Percentiles rank a stretch among this genome's conserved stretches.
Conservation (phyloP, 2,329 filamentous ascomycete genomes). For the Scedosporium apiospermum region DNA sequence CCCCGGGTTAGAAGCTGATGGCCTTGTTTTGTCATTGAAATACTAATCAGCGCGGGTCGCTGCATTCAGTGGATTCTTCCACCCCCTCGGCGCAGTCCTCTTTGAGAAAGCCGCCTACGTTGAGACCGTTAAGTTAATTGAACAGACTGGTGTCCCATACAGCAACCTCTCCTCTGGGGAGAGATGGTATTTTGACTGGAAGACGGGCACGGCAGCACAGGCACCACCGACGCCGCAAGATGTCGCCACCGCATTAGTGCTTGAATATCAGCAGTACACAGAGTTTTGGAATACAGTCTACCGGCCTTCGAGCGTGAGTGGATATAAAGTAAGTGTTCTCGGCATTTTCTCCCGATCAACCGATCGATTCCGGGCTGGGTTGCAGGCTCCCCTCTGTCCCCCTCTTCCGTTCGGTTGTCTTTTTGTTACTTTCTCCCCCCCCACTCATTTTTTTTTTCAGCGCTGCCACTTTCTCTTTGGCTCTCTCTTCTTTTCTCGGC, state of each 20-base stretch:
- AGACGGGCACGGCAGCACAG: not conserved
- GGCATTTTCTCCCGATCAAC: not conserved
- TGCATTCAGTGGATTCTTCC: not conserved
- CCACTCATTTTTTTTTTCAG: no score
- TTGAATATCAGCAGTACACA: not conserved
- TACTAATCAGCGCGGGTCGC: not conserved
- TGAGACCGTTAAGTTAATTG: slow-evolving; percentile 2
- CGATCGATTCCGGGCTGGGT: no score
- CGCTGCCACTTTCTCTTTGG: not conserved
- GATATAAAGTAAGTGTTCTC: not conserved
- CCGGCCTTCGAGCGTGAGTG: not conserved
- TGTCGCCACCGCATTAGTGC: not conserved
- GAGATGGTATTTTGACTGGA: slow-evolving; percentile 5
- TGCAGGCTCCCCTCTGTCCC: no score
- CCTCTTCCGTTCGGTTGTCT: no score
- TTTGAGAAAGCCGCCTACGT: slow-evolving; percentile 2
- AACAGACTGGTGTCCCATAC: slow-evolving; percentile 2
- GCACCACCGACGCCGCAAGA: not conserved
- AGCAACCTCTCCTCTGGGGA: not conserved
- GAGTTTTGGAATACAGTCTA: not conserved
- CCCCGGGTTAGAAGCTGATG: not conserved
- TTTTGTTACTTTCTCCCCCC: no score
- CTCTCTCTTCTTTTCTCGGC: not conserved
- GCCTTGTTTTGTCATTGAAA: not conserved
- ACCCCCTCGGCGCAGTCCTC: slow-evolving; percentile 1